phyloP scores from a whole-genome alignment of 2,329 filamentous ascomycete genomes.

The Cordyceps cicadae region DNA sequence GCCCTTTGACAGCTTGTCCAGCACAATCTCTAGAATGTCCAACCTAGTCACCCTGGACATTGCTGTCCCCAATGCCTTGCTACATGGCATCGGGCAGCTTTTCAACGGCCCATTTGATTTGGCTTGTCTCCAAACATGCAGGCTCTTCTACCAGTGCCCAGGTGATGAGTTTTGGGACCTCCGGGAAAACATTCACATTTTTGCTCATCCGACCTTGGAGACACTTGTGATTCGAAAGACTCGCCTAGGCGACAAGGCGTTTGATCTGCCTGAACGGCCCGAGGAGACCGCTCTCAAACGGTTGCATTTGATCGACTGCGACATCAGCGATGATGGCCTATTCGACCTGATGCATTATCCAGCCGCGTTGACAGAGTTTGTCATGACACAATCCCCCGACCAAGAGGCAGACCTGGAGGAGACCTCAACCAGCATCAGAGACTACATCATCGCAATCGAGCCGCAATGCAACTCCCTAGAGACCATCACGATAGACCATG shows the following conservation, averaged over 20 bases:
- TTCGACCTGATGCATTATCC: constrained; percentile 34
- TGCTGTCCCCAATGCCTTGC: constrained; percentile 34
- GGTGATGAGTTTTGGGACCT: constrained; percentile 41
- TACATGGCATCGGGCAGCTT: constrained; percentile 38
- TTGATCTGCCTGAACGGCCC: constrained; percentile 39
- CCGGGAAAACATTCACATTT: constrained; percentile 44
- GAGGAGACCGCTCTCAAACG: constrained; percentile 36
- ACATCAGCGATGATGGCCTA: constrained; percentile 37
- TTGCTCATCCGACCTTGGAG: constrained; percentile 40
- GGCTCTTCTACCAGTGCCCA: constrained; percentile 37
- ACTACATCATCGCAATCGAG: constrained; percentile 37
- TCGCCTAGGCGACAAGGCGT: constrained; percentile 37
- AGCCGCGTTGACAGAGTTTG: constrained; percentile 35
- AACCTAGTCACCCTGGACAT: constrained; percentile 40
- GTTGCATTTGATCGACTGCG: constrained; percentile 40
- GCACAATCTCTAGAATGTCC: constrained; percentile 40
- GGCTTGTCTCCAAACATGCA: constrained; percentile 38
- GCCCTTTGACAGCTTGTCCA: constrained; percentile 35
- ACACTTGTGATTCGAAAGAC: constrained; percentile 36
- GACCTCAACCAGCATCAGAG: constrained; percentile 36
- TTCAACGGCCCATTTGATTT: constrained; percentile 44
- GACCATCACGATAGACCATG: constrained; percentile 37
- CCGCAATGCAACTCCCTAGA: constrained; percentile 35
- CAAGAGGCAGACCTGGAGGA: constrained; percentile 36
- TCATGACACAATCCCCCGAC: constrained; percentile 36